Percentiles rank a stretch among this genome's conserved stretches.
Evolutionary conservation across 805 yeast genomes (phyloP).

Genomic region (Zygosaccharomyces gambellarensis): DNA sequence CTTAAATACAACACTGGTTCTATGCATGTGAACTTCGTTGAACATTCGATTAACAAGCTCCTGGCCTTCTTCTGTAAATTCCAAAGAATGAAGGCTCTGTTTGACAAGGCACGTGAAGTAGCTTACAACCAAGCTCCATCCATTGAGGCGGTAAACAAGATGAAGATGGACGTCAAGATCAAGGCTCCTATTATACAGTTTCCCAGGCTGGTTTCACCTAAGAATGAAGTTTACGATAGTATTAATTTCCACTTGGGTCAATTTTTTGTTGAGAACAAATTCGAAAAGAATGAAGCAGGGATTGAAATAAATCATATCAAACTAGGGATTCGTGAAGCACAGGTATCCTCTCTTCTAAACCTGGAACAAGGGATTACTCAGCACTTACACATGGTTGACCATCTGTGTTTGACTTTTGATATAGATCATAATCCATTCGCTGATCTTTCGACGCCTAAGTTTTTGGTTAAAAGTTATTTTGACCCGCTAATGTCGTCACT

Average conservation of each 20-base stretch:
- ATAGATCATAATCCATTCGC: slow-evolving; percentile 49
- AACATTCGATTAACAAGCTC: slow-evolving; percentile 69
- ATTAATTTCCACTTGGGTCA: slow-evolving; percentile 79
- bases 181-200: slow-evolving; percentile 81
- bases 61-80: slow-evolving; percentile 66
- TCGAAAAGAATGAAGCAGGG: slow-evolving; percentile 32
- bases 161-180: slow-evolving; percentile 67
- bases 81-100: slow-evolving; percentile 79
- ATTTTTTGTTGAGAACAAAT: slow-evolving; percentile 61
- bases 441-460: slow-evolving; percentile 41
- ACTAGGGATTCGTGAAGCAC: slow-evolving; percentile 69
- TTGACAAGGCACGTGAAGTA: slow-evolving; percentile 82
- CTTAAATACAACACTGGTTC: slow-evolving; percentile 57
- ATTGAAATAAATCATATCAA: slow-evolving; percentile 49
- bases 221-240: slow-evolving; percentile 46
- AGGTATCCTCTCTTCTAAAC: slow-evolving; percentile 57
- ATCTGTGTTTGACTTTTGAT: slow-evolving; percentile 56
- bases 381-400: slow-evolving; percentile 57
- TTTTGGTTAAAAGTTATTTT: slow-evolving; percentile 51
- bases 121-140: slow-evolving; percentile 79
- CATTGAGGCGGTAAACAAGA: slow-evolving; percentile 45
- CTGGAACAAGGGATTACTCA: slow-evolving; percentile 45
- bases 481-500: slow-evolving; percentile 52
- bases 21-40: slow-evolving; percentile 69
- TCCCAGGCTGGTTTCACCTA: slow-evolving; percentile 51